A percentile compares a stretch with the other conserved stretches of the same genome.
Conservation (phyloP, 2,329 filamentous ascomycete genomes). For the Dactylonectria estremocensis region DNA sequence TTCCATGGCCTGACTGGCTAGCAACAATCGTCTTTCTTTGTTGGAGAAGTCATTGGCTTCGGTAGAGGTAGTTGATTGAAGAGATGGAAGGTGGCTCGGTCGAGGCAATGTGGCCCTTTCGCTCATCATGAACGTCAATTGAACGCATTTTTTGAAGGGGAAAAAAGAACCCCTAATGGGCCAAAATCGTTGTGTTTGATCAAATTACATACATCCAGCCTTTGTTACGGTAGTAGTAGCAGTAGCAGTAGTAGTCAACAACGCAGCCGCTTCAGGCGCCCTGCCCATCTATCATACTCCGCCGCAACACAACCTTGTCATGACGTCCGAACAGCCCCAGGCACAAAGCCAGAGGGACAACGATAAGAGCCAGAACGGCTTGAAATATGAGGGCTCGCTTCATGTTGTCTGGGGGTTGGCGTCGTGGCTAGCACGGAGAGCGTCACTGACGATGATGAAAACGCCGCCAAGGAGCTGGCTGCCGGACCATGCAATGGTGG, state of each 20-base stretch:
- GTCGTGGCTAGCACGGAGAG: constrained; percentile 70
- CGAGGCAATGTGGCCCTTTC: too few relatives aligned
- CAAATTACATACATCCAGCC: too few relatives aligned
- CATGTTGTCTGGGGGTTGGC: constrained; percentile 79
- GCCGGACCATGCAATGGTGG: constrained; percentile 85
- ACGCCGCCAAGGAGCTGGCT: constrained; percentile 88
- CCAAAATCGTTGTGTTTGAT: too few relatives aligned
- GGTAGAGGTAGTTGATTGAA: too few relatives aligned
- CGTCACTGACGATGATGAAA: constrained; percentile 87
- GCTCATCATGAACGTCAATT: too few relatives aligned
- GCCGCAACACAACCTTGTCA: constrained; percentile 66
- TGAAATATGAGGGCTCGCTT: constrained; percentile 82
- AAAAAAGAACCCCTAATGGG: too few relatives aligned
- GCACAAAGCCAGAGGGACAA: constrained; percentile 76
- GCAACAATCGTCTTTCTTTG: too few relatives aligned
- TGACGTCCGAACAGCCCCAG: constrained; percentile 78
- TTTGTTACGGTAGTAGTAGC: background rate
- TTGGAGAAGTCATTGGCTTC: too few relatives aligned
- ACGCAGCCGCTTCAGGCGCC: background rate
- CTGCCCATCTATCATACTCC: constrained; percentile 43
- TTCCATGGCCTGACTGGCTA: too few relatives aligned
- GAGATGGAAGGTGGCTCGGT: too few relatives aligned
- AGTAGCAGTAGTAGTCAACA: background rate
- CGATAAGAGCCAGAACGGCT: constrained; percentile 76
- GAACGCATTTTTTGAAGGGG: too few relatives aligned